Base-by-base conservation (phyloP, 805 yeast genomes). In the Cyberlindnera mycetangii region DNA sequence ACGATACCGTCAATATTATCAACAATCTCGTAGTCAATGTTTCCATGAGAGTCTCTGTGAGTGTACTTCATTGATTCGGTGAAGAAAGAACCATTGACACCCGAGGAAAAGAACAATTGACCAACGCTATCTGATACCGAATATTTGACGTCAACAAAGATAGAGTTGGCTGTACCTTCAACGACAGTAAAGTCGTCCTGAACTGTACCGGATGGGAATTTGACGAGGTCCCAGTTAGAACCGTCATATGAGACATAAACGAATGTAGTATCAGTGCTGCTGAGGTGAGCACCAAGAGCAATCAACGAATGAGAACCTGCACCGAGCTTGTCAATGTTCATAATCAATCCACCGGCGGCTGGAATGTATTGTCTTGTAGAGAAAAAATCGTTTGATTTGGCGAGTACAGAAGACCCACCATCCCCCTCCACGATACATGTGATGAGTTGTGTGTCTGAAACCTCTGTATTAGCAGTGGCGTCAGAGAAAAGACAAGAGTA, bases 1-100 rank as follows among this genome's bases (percentile, higher is more conserved):
- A 85, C 75, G 14, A 78, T 72, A 9, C 89, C 90, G 47, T 82
- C 86, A 16, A 81, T 68, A 49, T 72, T 74, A 30, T 68, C 68
- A 16, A 75, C 59, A 16, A 64, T 59, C 20, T 72, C 66, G 36
- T 69, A 60, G 8, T 76, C 78, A 17, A 62, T 51, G 28, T 51
- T 48, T 9, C 57, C 62, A 3, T 38, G 34, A 12, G 52, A 44
- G 32, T 64, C 62, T 18, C 68, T 69, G 34, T 65, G 58, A 11
- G 74, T 66, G 30, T 69, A 61, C 10, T 70, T 71, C 24, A 78
- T 56, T n/a, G 75, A 61, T 35, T 69, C 68, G 1, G 55, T 54
- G 58, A 78, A 82, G 42, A 65, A 69, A 25, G 76, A 60, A 1
- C 89, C 88, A 11, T 76, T 62, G 2, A 49, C 36, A 3, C 86